Percentiles rank a stretch among this genome's conserved stretches.
Evolutionary conservation across 2,329 filamentous ascomycete species (phyloP).

Genomic region (Xylariaceae sp.): DNA sequence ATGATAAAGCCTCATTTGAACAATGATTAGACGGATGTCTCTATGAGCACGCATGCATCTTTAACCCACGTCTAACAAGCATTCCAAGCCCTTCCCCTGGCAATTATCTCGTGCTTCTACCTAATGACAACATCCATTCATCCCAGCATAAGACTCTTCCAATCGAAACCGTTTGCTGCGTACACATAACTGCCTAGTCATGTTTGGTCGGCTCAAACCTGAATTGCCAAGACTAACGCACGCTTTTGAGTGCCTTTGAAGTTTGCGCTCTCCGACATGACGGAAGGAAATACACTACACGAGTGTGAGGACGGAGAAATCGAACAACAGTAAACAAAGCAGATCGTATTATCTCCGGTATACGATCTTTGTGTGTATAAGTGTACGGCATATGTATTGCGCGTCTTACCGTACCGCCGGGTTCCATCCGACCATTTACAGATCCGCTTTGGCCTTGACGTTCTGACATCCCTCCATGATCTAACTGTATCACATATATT

Average conservation of each 20-base stretch:
- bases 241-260: background rate
- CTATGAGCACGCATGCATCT: background rate
- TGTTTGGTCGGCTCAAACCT: background rate
- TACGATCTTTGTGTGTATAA: no score
- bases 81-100: background rate
- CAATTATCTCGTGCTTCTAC: background rate
- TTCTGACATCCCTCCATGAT: no score
- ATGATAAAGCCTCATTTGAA: background rate
- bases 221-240: background rate
- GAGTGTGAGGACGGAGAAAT: no score
- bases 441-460: no score
- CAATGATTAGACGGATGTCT: background rate
- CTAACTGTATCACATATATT: no score
- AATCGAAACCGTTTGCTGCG: background rate
- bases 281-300: background rate
- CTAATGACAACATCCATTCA: background rate
- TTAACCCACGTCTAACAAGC: background rate
- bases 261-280: background rate
- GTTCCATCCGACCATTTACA: no score
- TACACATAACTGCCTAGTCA: no score
- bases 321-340: no score
- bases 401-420: no score
- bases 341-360: no score
- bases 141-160: background rate
- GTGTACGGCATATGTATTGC: no score